phyloP scores from a whole-genome alignment of 352 stramenopile species.

The Pythium brassicae region DNA sequence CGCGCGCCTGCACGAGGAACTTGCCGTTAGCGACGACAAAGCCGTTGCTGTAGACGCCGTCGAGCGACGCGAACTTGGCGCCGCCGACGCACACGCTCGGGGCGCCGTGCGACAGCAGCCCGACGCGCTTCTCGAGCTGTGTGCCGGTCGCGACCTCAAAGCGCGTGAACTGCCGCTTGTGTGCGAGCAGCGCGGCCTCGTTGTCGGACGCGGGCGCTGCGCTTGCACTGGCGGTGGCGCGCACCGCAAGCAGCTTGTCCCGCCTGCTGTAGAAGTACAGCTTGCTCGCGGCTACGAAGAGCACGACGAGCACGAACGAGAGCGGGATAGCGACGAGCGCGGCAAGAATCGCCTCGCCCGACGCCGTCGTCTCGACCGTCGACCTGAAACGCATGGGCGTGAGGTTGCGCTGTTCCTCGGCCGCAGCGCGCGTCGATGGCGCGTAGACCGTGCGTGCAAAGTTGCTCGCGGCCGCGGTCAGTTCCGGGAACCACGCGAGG shows the following conservation, averaged over 20 bases:
- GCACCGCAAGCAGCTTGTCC: conserved; percentile 2
- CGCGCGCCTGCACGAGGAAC: conserved; percentile 1
- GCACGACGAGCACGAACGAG: not conserved
- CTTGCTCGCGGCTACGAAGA: conserved; percentile 17
- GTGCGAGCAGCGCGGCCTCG: conserved; percentile 3
- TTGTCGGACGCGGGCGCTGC: not conserved
- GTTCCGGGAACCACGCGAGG: conserved; percentile 3
- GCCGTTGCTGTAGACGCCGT: conserved; percentile 57
- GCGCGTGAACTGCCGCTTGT: conserved; percentile 18
- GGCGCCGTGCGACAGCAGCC: conserved; percentile 41
- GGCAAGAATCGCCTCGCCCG: not conserved
- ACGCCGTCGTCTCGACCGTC: not conserved
- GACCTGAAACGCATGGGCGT: conserved; percentile 8
- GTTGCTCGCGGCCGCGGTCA: not conserved
- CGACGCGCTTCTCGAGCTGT: conserved; percentile 23
- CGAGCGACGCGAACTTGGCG: conserved; percentile 26
- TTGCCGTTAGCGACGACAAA: conserved; percentile 27
- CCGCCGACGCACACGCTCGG: conserved; percentile 34
- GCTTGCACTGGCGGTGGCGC: too few relatives aligned
- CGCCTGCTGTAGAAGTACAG: conserved; percentile 13
- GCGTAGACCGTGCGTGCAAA: not conserved
- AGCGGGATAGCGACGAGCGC: conserved; percentile 2
- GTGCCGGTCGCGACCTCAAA: conserved; percentile 26
- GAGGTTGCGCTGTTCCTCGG: not conserved
- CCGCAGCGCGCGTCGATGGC: not conserved